phyloP scores from a whole-genome alignment of 2,329 filamentous ascomycete genomes.

The Rugonectria rugulosa region DNA sequence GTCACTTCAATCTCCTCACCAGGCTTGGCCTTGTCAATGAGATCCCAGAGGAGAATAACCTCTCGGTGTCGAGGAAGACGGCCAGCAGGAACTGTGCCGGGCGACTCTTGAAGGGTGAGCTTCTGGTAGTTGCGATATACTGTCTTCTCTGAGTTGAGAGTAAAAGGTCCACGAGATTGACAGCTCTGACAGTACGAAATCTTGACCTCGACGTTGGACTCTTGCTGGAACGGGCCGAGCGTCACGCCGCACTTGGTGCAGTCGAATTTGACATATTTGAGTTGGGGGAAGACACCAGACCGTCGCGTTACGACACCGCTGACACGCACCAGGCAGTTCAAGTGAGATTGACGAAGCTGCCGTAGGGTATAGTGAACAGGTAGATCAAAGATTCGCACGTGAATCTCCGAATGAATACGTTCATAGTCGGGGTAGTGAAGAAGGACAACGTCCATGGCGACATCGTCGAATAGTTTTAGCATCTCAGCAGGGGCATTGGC shows the following conservation, averaged over 20 bases:
- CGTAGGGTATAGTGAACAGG: conserved; percentile 95
- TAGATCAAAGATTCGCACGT: conserved; percentile 94
- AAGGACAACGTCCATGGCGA: conserved; percentile 94
- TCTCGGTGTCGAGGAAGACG: conserved; percentile 92
- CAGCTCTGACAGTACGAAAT: conserved; percentile 97
- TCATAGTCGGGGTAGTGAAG: conserved; percentile 98
- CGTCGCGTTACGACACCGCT: conserved; percentile 94
- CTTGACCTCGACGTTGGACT: conserved; percentile 95
- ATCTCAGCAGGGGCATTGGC: conserved; percentile 96
- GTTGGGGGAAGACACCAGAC: conserved; percentile 94
- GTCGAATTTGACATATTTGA: conserved; percentile 99
- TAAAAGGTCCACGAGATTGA: conserved; percentile 94
- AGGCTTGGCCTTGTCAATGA: conserved; percentile 96
- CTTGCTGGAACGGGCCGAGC: conserved; percentile 95
- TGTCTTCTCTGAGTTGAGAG: conserved; percentile 94
- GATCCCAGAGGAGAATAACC: conserved; percentile 93
- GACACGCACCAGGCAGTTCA: conserved; percentile 95
- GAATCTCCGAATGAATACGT: conserved; percentile 95
- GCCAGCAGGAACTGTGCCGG: conserved; percentile 94
- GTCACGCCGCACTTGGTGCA: conserved; percentile 92
- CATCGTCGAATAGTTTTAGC: conserved; percentile 93
- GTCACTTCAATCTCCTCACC: conserved; percentile 98
- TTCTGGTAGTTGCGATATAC: conserved; percentile 99
- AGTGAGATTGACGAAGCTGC: conserved; percentile 91
- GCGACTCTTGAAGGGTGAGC: conserved; percentile 94